Base-by-base conservation (phyloP, 805 yeast species). In the Lipomyces anomalus region DNA sequence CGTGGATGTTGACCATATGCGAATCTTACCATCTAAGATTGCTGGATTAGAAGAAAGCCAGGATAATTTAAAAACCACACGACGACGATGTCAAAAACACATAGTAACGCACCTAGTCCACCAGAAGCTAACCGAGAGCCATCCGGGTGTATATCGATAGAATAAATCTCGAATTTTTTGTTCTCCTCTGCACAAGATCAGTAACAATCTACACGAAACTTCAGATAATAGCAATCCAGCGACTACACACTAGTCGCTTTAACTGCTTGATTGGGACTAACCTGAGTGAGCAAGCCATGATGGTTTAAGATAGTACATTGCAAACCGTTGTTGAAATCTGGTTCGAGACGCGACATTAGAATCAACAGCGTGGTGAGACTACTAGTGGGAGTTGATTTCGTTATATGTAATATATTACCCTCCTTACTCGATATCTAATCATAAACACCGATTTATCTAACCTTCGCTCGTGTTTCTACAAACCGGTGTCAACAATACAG, bases 121-220 rank as follows among this genome's bases (percentile, higher is more conserved):
- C 97, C 98, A 1, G 97, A 82, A 1, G 97, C 98, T 22, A 90
- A 63, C 45, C 95, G 68, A 38, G 79, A 64, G 1, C 95, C 95
- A 66, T 87, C 95, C 0, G 86, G 78, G 51, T 85, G 82, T 3
- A 85, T 81, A 44, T 80, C 79, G 4, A 89, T 75, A 1, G 97
- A 79, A 61, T 88, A 92, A 13, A 94, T 83, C 60, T 90, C 97
- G 58, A 80, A 80, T 55, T 77, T 78, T 48, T 85, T 74, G 56
- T 79, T 79, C 59, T 87, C 96, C 62, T 87, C 97, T 70, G 62
- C 28, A 47, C 30, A n/a, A n/a, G 30, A 13, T 26, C 30, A 26
- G 30, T 13, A 26, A 9, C 30, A 13, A 9, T 9, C 30, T n/a
- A n/a, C n/a, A n/a, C n/a, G 38, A 42, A 16, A 21, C n/a, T 22